Conservation (phyloP, 192 early-diverging fungal species). For the Backusella mclennaniae region DNA sequence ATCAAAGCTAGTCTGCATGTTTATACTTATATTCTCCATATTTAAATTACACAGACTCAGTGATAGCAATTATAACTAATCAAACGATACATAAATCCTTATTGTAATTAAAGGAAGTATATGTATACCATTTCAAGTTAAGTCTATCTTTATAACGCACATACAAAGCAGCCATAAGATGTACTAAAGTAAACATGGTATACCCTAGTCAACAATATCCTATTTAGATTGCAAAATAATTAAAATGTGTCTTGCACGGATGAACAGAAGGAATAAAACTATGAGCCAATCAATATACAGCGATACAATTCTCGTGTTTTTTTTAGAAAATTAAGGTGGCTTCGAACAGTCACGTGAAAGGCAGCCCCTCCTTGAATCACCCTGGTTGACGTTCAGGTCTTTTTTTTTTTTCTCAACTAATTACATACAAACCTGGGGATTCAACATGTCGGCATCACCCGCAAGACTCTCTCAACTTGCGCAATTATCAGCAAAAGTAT, state of each 20-base stretch:
- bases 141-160: not conserved
- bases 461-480: constrained; percentile 47
- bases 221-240: too few species aligned
- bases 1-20: too few species aligned
- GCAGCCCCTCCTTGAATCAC: not conserved
- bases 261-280: not conserved
- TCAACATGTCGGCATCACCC: constrained; percentile 27
- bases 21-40: not conserved
- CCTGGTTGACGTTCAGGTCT: not conserved
- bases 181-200: too few species aligned
- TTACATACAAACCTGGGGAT: not conserved
- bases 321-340: not conserved
- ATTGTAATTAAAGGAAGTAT: not conserved
- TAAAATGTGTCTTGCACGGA: too few species aligned
- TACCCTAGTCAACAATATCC: too few species aligned
- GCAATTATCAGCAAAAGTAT: constrained; percentile 62
- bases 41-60: not conserved
- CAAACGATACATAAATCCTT: not conserved
- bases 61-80: not conserved
- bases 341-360: not conserved
- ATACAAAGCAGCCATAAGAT: not conserved
- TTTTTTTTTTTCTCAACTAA: not conserved
- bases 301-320: too few species aligned
- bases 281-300: not conserved
- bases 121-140: not conserved